Percentiles rank a stretch among this genome's conserved stretches.
These are phyloP conservation scores for Boehmeria nivea DNA, from an alignment of 306 rosid species.

Conservation along the genomic window DNA sequence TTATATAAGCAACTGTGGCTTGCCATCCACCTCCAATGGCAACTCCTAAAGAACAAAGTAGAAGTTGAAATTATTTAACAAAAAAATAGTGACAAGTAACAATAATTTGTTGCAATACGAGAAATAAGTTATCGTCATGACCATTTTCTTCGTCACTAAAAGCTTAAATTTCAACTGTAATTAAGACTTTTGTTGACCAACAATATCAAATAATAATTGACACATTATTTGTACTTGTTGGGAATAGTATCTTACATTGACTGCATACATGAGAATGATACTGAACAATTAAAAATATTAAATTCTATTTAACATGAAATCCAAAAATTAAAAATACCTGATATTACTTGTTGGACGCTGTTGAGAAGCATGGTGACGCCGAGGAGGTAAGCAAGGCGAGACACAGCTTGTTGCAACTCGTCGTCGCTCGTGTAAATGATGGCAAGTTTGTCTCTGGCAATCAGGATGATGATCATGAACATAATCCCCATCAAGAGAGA, in stretches of 20 bases:
- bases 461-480: slow-evolving; percentile 21
- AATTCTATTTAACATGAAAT: background rate
- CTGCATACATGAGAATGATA: too few species aligned
- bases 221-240: too few species aligned
- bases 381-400: slow-evolving; percentile 69
- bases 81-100: background rate
- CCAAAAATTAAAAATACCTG: slow-evolving; percentile 37
- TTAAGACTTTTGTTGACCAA: background rate
- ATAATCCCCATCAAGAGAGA: slow-evolving; percentile 37
- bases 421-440: slow-evolving; percentile 23
- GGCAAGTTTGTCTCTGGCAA: slow-evolving; percentile 21
- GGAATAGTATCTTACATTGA: too few species aligned
- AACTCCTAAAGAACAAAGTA: slow-evolving; percentile 40
- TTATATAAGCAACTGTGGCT: slow-evolving; percentile 70
- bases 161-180: too few species aligned
- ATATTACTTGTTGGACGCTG: slow-evolving; percentile 77
- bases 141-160: too few species aligned
- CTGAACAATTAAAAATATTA: too few species aligned
- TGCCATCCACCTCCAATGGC: slow-evolving; percentile 99
- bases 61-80: background rate
- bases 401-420: slow-evolving; percentile 47
- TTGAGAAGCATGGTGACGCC: slow-evolving; percentile 62
- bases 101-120: too few species aligned
- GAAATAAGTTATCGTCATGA: too few species aligned
- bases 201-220: background rate